A percentile compares a stretch with the other conserved stretches of the same genome.
These are phyloP conservation scores for Nakazawaea wyomingensis DNA, from an alignment of 805 yeast species.

Conservation along the genomic window DNA sequence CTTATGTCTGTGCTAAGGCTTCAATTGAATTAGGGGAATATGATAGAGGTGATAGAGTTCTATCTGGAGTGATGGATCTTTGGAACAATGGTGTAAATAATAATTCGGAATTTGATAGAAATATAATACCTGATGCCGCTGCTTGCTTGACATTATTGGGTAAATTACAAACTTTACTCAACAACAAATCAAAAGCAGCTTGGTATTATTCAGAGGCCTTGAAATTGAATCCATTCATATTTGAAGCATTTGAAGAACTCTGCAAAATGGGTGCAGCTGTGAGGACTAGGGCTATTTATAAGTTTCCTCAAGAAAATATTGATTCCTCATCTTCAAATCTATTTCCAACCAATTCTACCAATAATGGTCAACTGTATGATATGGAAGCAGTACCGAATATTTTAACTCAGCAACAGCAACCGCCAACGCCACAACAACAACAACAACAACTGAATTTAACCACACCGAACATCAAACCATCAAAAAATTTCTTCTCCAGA, in stretches of 20 bases:
- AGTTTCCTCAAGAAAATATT: slow-evolving; percentile 17
- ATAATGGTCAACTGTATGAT: slow-evolving; percentile 14
- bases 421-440: slow-evolving; percentile 9
- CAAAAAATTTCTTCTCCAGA: slow-evolving; percentile 11
- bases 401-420: slow-evolving; percentile 10
- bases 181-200: slow-evolving; percentile 61
- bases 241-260: slow-evolving; percentile 81
- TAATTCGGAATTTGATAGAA: slow-evolving; percentile 34
- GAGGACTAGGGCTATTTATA: slow-evolving; percentile 51
- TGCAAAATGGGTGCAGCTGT: slow-evolving; percentile 68
- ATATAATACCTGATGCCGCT: slow-evolving; percentile 58
- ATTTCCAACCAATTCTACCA: slow-evolving; percentile 7
- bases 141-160: slow-evolving; percentile 67
- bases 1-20: slow-evolving; percentile 67
- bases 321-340: background rate
- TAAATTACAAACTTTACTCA: slow-evolving; percentile 51
- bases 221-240: slow-evolving; percentile 70
- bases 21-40: slow-evolving; percentile 51
- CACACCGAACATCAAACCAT: slow-evolving; percentile 23
- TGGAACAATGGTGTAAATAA: slow-evolving; percentile 27
- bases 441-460: slow-evolving; percentile 10
- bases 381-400: slow-evolving; percentile 15
- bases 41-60: slow-evolving; percentile 57
- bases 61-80: slow-evolving; percentile 26
- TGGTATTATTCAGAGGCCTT: slow-evolving; percentile 65